Evolutionary conservation across 2,329 filamentous ascomycete genomes (phyloP), one percentile per base, ranked within the genome.

Genomic region (Didymella keratinophila): DNA sequence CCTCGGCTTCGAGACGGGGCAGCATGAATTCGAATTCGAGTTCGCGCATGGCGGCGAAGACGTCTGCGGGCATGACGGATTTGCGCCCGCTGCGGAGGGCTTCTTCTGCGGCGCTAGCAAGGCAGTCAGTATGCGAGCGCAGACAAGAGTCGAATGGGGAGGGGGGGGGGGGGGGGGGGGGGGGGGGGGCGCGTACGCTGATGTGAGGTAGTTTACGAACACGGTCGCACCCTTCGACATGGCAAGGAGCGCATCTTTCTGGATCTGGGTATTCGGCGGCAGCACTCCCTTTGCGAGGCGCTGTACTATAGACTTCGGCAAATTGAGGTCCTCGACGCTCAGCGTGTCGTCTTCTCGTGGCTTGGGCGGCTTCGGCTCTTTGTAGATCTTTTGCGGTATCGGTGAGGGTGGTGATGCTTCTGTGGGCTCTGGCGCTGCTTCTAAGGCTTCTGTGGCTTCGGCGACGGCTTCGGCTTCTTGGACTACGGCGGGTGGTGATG

Each of bases 141-240:
- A 12, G 28, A 30, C 4, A 30, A 30, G 28, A 30, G n/a, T n/a
- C n/a, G n/a, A n/a, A n/a, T n/a, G n/a, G n/a, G n/a, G n/a, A n/a
- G n/a, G n/a, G n/a, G n/a, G n/a, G n/a, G n/a, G n/a, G n/a, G n/a
- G 23, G 7, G 23, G 7, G 23, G 4, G 23, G 14, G 30, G 30
- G 3, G 4, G 4, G 4, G 30, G 16, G 30, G 4, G 12, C 4
- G 48, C 89, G 53, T 83, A 94, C 91, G 88, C 85, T 61, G 86
- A 84, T 43, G 90, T 88, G 30, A 95, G 81, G 75, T 93, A 91
- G 78, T 87, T 94, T 67, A 95, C 89, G 71, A 95, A 95, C 0
- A 95, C 88, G 1, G 90, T 93, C 8, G 91, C 89, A 76, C 89
- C 90, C 78, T 93, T 93, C 65, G 86, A 89, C 80, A 95, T 84